These are phyloP conservation scores for Turritis glabra DNA, from an alignment of 345 rosid genomes.

Conservation along the genomic window DNA sequence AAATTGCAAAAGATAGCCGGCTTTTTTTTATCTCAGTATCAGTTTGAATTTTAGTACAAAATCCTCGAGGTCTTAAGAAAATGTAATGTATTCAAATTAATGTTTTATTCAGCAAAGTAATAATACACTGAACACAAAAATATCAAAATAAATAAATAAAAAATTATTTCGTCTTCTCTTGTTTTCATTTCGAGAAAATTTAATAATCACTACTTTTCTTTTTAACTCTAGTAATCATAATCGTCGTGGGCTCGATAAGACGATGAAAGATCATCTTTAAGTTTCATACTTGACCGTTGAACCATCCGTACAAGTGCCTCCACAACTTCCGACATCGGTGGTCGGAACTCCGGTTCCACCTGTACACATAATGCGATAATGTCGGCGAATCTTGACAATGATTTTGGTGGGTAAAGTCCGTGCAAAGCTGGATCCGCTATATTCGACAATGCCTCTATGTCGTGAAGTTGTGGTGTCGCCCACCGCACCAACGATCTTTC, in stretches of 20 bases:
- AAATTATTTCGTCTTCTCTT: neutral
- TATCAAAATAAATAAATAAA: neutral
- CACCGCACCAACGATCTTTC: conserved; percentile 79
- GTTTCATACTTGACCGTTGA: conserved; percentile 42
- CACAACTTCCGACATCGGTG: conserved; percentile 90
- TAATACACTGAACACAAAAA: neutral
- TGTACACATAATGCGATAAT: conserved; percentile 77
- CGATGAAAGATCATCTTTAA: conserved; percentile 39
- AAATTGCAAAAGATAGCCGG: no score
- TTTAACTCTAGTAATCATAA: conserved; percentile 28
- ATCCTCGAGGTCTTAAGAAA: no score
- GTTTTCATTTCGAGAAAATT: neutral
- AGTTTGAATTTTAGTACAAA: no score
- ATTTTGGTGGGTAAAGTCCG: conserved; percentile 85
- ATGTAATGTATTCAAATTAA: neutral
- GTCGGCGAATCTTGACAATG: conserved; percentile 83
- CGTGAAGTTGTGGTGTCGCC: conserved; percentile 84
- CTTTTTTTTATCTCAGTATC: no score
- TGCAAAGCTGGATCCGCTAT: conserved; percentile 95
- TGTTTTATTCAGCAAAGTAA: neutral
- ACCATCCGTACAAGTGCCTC: conserved; percentile 42
- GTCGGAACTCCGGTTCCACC: conserved; percentile 78
- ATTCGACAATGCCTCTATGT: conserved; percentile 61
- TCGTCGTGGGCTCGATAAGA: conserved; percentile 33
- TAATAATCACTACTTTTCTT: neutral